Base-by-base conservation (phyloP, 2,329 filamentous ascomycete species). In the Cordyceps pruinosa region DNA sequence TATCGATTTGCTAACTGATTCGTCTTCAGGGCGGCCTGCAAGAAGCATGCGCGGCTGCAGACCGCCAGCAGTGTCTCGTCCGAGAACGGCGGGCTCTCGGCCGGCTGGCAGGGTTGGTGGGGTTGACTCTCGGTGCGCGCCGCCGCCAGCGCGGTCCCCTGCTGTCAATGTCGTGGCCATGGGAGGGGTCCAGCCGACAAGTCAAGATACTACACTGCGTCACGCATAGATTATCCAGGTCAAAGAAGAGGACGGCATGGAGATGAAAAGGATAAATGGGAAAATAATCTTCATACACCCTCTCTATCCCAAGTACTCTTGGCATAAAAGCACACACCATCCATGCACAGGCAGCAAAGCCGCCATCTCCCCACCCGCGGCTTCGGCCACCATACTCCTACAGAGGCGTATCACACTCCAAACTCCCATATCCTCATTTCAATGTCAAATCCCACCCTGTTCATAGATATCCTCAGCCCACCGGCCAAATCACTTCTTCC, bases 401-500 rank as follows among this genome's bases (percentile, higher is more conserved):
- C 35, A 37, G n/a, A 10, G 37, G 6, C 37, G 19, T 41, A 5
- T 41, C 9, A 21, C 37, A 41, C 37, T 19, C n/a, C 37, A 41
- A 41, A 41, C 37, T 21, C 37, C 37, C n/a, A 30, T n/a, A 46
- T 30, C 7, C 12, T 9, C 28, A 32, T 32, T n/a, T 21, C 8
- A 26, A 47, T 55, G 32, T 13, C 35, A 23, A 21, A 21, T 46
- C 9, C 9, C 19, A 19, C 13, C 34, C 19, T n/a, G 17, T 28
- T 21, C 23, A 12, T 23, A 12, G 5, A 17, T 15, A 28, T 44
- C 4, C 5, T 12, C 37, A 34, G 7, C n/a, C 9, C 37, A 15
- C 17, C 4, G 17, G 30, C 12, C 21, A 50, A 17, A 49, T 58
- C 30, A 55, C 34, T 58, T 63, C 78, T 91, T 91, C 57, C 84